These are phyloP conservation scores for Apiospora malaysiana DNA, from an alignment of 2,329 filamentous ascomycete species.

Conservation along the genomic window DNA sequence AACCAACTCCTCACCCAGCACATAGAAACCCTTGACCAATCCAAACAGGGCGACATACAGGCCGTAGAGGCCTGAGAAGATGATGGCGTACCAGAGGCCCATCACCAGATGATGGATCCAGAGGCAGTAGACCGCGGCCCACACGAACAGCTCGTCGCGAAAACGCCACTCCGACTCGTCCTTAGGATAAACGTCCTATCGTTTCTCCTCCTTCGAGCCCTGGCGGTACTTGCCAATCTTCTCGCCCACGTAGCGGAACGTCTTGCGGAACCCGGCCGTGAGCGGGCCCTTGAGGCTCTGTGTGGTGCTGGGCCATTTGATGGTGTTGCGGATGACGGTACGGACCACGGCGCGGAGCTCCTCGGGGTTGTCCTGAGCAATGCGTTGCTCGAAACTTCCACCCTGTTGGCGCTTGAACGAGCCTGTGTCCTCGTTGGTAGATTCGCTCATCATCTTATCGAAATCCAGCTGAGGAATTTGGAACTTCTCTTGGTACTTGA, in stretches of 20 bases:
- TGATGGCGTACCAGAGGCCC: background rate
- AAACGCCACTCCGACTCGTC: background rate
- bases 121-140: too few species aligned
- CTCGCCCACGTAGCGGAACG: conserved; percentile 79
- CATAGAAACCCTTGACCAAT: too few species aligned
- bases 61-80: background rate
- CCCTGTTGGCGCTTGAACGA: conserved; percentile 77
- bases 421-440: conserved; percentile 70
- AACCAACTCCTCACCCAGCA: background rate
- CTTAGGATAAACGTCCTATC: conserved; percentile 2
- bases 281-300: conserved; percentile 86
- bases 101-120: background rate
- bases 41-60: background rate
- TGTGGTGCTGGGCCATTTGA: conserved; percentile 88
- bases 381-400: conserved; percentile 84
- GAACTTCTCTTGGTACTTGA: conserved; percentile 92
- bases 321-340: conserved; percentile 82
- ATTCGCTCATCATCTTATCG: conserved; percentile 80
- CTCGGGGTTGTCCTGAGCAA: conserved; percentile 71
- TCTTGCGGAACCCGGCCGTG: conserved; percentile 75
- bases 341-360: conserved; percentile 75
- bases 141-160: too few species aligned
- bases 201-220: conserved; percentile 37
- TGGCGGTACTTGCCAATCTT: conserved; percentile 73
- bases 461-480: conserved; percentile 85